Conservation (phyloP, 441 rosid genomes). For the Metrosideros polymorpha region DNA sequence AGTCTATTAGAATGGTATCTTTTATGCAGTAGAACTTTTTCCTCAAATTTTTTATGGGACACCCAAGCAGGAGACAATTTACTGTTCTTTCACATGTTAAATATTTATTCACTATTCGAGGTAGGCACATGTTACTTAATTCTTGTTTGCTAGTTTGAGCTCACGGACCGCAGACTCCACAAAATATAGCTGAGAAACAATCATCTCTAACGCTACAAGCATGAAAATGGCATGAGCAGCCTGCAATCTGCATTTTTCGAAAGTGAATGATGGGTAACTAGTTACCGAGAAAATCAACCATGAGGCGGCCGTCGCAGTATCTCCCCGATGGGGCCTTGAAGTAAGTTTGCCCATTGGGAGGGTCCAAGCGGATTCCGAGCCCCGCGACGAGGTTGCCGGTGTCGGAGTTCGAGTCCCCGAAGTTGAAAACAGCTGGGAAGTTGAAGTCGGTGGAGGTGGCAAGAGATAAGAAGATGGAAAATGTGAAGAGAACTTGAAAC, state of each 20-base stretch:
- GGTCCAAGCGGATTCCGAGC: conserved; percentile 28
- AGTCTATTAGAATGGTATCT: neutral
- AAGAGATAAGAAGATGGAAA: neutral
- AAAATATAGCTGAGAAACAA: neutral
- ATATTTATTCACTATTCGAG: neutral
- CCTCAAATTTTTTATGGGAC: neutral
- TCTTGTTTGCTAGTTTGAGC: neutral
- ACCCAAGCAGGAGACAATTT: neutral
- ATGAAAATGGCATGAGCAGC: neutral
- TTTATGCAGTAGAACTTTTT: neutral
- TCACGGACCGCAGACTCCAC: neutral
- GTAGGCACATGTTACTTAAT: neutral
- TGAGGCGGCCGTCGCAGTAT: conserved; percentile 55
- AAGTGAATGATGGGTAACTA: neutral
- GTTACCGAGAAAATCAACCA: conserved; percentile 50
- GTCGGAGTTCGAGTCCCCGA: conserved; percentile 71
- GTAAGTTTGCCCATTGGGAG: conserved; percentile 35
- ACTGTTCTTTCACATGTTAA: neutral
- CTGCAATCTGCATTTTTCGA: neutral
- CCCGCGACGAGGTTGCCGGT: conserved; percentile 46
- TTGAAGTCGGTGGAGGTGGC: conserved; percentile 32
- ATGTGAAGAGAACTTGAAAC: conserved; percentile 6
- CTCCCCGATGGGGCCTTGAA: conserved; percentile 42
- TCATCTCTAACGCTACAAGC: neutral
- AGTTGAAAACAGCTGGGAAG: conserved; percentile 49